Evolutionary conservation across 2,329 filamentous ascomycete genomes (phyloP).

Genomic region (Helminthosporium solani): DNA sequence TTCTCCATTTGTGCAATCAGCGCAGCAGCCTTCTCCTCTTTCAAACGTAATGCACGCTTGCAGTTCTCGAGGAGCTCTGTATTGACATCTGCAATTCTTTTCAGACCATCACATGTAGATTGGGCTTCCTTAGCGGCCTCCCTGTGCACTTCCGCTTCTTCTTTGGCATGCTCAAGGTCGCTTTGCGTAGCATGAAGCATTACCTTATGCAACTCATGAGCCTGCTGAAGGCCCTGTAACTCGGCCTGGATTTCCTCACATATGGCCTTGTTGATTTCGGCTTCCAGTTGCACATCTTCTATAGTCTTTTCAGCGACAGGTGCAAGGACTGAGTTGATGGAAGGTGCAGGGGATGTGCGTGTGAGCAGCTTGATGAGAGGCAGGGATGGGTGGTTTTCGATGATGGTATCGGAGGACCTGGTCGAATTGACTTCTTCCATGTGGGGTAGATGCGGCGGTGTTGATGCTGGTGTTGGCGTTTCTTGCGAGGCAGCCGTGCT

Average conservation of each 20-base stretch:
- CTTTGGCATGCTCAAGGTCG: not conserved
- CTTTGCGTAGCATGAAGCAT: not conserved
- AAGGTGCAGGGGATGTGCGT: not conserved
- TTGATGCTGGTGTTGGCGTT: too few species aligned
- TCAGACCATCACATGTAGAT: not conserved
- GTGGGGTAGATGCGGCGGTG: too few species aligned
- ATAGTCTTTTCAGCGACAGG: not conserved
- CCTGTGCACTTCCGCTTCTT: not conserved
- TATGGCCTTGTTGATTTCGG: not conserved
- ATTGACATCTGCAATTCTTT: not conserved
- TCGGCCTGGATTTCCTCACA: not conserved
- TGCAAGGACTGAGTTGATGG: not conserved
- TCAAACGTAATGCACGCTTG: not conserved
- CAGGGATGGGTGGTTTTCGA: too few species aligned
- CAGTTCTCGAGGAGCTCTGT: not conserved
- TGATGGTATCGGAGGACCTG: too few species aligned
- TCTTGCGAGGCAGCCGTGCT: too few species aligned
- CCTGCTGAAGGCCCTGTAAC: not conserved
- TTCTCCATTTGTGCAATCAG: not conserved
- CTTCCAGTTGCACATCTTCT: slow-evolving; percentile 1
- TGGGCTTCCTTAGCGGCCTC: not conserved
- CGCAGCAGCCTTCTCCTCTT: not conserved
- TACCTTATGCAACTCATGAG: not conserved
- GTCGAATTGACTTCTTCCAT: too few species aligned
- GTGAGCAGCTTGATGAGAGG: too few species aligned